Evolutionary conservation across 768 basidiomycete species (phyloP).

Genomic region (Auriscalpium vulgare): DNA sequence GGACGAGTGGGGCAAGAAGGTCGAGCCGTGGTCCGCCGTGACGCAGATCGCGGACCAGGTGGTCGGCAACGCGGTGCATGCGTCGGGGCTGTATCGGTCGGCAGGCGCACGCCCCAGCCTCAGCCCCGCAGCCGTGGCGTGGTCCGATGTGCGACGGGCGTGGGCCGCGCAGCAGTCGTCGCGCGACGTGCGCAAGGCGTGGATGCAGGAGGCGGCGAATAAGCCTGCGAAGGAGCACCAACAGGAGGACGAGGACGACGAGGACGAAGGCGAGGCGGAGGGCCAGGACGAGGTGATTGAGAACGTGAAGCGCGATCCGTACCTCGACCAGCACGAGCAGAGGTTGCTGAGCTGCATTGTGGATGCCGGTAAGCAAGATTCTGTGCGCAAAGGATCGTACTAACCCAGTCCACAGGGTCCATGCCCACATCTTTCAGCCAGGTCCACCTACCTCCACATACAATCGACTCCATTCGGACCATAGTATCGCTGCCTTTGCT

Average conservation of each 20-base stretch:
- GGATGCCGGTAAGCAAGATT: slow-evolving; percentile 49
- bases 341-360: slow-evolving; percentile 80
- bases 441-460: slow-evolving; percentile 82
- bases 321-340: slow-evolving; percentile 77
- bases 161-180: slow-evolving; percentile 11
- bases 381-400: neutral
- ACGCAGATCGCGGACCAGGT: slow-evolving; percentile 71
- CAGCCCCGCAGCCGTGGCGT: slow-evolving; percentile 48
- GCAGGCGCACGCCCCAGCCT: slow-evolving; percentile 25
- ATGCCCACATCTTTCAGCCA: slow-evolving; percentile 81
- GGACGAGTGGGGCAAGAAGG: slow-evolving; percentile 59
- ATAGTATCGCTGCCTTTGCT: slow-evolving; percentile 86
- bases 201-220: slow-evolving; percentile 61
- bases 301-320: slow-evolving; percentile 61
- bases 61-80: slow-evolving; percentile 53
- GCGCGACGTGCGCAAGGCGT: slow-evolving; percentile 45
- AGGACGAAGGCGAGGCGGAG: slow-evolving; percentile 18
- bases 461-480: slow-evolving; percentile 87
- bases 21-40: slow-evolving; percentile 66
- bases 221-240: slow-evolving; percentile 33
- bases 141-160: slow-evolving; percentile 36
- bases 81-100: slow-evolving; percentile 13
- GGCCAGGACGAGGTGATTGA: slow-evolving; percentile 66
- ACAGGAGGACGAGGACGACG: slow-evolving; percentile 20
- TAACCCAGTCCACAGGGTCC: slow-evolving; percentile 33